Evolutionary conservation across 768 basidiomycete species (phyloP).

Genomic region (Agrocybe chaxingu): DNA sequence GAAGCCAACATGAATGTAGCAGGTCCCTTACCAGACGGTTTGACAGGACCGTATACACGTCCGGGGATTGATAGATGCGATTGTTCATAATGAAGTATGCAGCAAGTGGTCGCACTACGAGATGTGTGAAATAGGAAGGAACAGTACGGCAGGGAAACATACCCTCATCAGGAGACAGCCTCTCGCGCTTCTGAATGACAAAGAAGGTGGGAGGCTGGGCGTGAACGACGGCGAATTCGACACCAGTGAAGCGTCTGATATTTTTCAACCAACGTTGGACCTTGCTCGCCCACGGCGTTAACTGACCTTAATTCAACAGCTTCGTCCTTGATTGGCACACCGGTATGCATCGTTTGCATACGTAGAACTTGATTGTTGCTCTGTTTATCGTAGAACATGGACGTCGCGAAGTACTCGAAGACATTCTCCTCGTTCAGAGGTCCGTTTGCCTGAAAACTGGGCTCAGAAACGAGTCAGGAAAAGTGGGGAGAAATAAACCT

Average conservation of each 20-base stretch:
- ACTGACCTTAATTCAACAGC: constrained; percentile 82
- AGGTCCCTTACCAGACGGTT: constrained; percentile 65
- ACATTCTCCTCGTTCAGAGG: constrained; percentile 75
- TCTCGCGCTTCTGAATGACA: constrained; percentile 86
- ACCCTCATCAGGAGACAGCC: constrained; percentile 84
- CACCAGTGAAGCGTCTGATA: constrained; percentile 76
- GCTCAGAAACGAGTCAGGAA: not conserved
- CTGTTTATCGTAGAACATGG: constrained; percentile 94
- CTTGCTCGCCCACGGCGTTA: not conserved
- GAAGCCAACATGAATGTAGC: constrained; percentile 1
- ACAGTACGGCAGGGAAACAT: constrained; percentile 16
- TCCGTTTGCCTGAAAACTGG: constrained; percentile 58
- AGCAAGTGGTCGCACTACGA: constrained; percentile 67
- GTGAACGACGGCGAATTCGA: constrained; percentile 85
- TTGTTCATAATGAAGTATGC: constrained; percentile 89
- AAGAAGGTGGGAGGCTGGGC: constrained; percentile 79
- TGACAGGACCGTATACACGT: constrained; percentile 79
- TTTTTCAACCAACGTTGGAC: constrained; percentile 8
- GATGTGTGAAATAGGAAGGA: constrained; percentile 1
- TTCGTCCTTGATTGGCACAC: constrained; percentile 73
- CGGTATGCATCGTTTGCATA: constrained; percentile 91
- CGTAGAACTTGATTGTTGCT: constrained; percentile 90
- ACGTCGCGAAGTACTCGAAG: constrained; percentile 86
- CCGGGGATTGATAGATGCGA: constrained; percentile 85
- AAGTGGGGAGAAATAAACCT: constrained; percentile 34